A percentile compares a stretch with the other conserved stretches of the same genome.
These are phyloP conservation scores for Balansia obtecta DNA, from an alignment of 2,329 filamentous ascomycete species.

Conservation along the genomic window DNA sequence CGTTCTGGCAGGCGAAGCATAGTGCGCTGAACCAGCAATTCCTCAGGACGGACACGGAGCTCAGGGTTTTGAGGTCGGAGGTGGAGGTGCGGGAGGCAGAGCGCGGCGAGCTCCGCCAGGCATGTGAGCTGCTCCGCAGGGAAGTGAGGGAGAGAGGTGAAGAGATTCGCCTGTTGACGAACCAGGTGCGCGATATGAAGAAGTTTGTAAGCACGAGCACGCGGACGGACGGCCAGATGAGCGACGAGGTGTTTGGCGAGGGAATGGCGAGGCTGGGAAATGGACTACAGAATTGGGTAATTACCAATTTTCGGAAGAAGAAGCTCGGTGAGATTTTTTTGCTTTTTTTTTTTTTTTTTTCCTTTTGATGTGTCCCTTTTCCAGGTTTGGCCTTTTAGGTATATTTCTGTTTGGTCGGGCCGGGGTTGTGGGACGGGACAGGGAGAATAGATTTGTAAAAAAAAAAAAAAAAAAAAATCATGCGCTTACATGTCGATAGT, in stretches of 20 bases:
- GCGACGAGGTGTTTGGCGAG: constrained; percentile 55
- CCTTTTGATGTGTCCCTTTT: background rate
- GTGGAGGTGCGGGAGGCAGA: constrained; percentile 34
- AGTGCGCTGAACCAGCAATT: constrained; percentile 39
- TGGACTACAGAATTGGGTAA: constrained; percentile 62
- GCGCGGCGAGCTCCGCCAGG: constrained; percentile 35
- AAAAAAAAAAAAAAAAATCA: too few relatives aligned
- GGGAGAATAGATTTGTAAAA: background rate
- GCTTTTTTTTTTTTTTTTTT: too few relatives aligned
- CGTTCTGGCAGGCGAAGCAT: constrained; percentile 47
- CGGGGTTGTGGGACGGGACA: too few relatives aligned
- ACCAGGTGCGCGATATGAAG: constrained; percentile 56
- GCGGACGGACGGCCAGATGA: constrained; percentile 45
- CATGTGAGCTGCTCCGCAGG: constrained; percentile 33
- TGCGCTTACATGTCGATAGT: background rate
- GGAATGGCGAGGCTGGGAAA: constrained; percentile 50
- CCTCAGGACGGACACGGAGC: constrained; percentile 38
- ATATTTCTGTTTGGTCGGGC: background rate
- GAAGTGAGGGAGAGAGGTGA: constrained; percentile 39
- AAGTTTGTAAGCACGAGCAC: constrained; percentile 59
- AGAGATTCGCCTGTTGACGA: constrained; percentile 40
- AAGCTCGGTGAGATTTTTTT: constrained; percentile 45
- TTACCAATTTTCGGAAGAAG: constrained; percentile 53
- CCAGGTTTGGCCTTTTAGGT: background rate
- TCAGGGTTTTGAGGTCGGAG: constrained; percentile 37